Base-by-base conservation (phyloP, 345 rosid species). In the Aethionema arabicum region DNA sequence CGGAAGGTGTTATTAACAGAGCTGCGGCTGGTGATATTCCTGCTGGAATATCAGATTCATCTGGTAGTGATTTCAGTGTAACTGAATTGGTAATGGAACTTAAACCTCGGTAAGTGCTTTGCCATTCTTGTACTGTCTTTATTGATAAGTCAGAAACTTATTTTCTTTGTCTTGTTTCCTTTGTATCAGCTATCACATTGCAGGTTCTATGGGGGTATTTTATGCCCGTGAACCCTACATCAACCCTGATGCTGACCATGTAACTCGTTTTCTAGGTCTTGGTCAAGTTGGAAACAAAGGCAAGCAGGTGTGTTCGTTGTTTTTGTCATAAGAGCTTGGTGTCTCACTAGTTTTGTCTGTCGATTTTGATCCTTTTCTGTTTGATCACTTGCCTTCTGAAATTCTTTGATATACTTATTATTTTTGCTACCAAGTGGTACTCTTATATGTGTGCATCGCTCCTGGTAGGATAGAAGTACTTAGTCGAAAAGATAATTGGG, bases 251-350 rank as follows among this genome's bases (percentile, higher is more conserved):
- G 84, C 91, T 46, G 67, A 69, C 38, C 98, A 85, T 61, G 88
- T 82, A 47, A 92, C 95, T 56, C 95, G 98, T 40, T 92, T 92
- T 75, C 65, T 92, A 63, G 95, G 96, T 72, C 96, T 89, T 79
- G 96, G 95, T 52, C 63, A 82, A 15, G 90, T 89, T 77, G 98
- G 96, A 62, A 92, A 92, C 59, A 87, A 84, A 72, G 89, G 80
- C 52, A 92, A 92, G 71, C 96, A 89, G 89, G 98, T 92, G 3
- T 40, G 56, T 32, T 66, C 45, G 44, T 36, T 48, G 8, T 52
- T 51, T 13, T 52, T 15, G 16, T 58, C 52, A n/a, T 5, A 8
- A 21, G 3, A 61, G 16, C 51, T 53, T 54, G 32, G n/a, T 10
- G 16, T 32, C 12, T 16, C 36, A 29, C 10, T 61, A 16, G 11